Conservation (phyloP, 2,329 filamentous ascomycete species). For the Colletotrichum sidae region DNA sequence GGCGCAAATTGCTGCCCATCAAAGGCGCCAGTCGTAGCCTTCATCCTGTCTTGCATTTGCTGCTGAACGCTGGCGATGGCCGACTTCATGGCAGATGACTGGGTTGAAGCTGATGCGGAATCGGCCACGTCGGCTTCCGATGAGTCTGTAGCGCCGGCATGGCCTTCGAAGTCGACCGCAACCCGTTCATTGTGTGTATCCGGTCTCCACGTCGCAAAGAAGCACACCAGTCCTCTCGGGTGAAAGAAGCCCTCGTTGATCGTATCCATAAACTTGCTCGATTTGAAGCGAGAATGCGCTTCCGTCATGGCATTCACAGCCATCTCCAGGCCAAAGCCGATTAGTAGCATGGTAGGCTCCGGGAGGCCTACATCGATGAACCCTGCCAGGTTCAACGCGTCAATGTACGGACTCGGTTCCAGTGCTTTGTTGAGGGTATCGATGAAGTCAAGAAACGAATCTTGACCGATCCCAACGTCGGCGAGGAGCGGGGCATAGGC, state of each 20-base stretch:
- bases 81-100: background rate
- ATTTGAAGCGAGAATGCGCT: constrained; percentile 52
- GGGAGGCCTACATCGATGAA: constrained; percentile 53
- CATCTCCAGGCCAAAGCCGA: constrained; percentile 57
- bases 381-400: constrained; percentile 55
- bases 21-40: constrained; percentile 48
- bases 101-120: too few relatives aligned
- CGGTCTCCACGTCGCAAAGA: constrained; percentile 65
- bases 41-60: constrained; percentile 27
- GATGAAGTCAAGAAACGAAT: constrained; percentile 60
- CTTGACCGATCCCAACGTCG: constrained; percentile 59
- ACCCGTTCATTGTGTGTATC: constrained; percentile 43
- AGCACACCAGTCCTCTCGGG: constrained; percentile 62
- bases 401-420: constrained; percentile 46
- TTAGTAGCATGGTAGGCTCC: constrained; percentile 52
- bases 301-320: constrained; percentile 55
- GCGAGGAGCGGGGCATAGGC: constrained; percentile 63
- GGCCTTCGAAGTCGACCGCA: constrained; percentile 47
- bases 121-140: background rate
- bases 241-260: constrained; percentile 69
- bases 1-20: constrained; percentile 59
- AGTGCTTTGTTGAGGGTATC: constrained; percentile 58
- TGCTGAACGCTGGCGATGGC: background rate
- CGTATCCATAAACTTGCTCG: constrained; percentile 65
- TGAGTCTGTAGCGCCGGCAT: fast-evolving